Evolutionary conservation across 805 yeast genomes (phyloP), one percentile per base, ranked within the genome.

Genomic region (Wickerhamomyces bisporus): DNA sequence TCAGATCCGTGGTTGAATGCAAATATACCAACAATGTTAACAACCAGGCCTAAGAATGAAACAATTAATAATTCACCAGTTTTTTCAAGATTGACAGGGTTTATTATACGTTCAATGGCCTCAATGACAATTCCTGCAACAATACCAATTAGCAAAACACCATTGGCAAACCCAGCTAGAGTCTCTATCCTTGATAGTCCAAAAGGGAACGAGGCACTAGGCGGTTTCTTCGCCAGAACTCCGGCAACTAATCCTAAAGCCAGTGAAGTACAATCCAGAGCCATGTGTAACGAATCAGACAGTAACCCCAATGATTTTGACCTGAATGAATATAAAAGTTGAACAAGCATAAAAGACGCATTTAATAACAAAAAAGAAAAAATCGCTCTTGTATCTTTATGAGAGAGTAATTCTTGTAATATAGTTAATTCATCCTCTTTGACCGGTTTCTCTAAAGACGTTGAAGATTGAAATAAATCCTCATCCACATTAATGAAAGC

Each of bases 271-370:
- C 98, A 93, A 60, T 93, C 99, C 39, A 93, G 68, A 3, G 95
- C 84, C 99, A 93, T 93, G 60, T 93, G 99, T 36, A 93, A 70
- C 1, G 96, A 87, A 55, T 93, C 99, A 15, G 96, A 87, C 36
- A 93, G 61, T 18, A 93, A 67, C 10, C 98, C 97, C 32, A 93
- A 65, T 0, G 98, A 91, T 54, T 86, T 89, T 2, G 98, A 88
- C 44, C 95, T 72, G 62, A 93, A 83, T 1, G 98, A 89, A 58
- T 93, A 93, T 9, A 93, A 64, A 47, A 93, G 70, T 64, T 93
- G 99, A 29, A 93, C 80, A 52, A 93, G 77, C 99, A 93, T 93
- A 63, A 93, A 93, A 3, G 93, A 75, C 11, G 95, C 78, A 61
- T 93, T 93, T 43, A 93, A 70, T 45, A 91, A 60, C 34, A 93